Conservation (phyloP, 2,329 filamentous ascomycete genomes). For the Sarocladium kiliense region DNA sequence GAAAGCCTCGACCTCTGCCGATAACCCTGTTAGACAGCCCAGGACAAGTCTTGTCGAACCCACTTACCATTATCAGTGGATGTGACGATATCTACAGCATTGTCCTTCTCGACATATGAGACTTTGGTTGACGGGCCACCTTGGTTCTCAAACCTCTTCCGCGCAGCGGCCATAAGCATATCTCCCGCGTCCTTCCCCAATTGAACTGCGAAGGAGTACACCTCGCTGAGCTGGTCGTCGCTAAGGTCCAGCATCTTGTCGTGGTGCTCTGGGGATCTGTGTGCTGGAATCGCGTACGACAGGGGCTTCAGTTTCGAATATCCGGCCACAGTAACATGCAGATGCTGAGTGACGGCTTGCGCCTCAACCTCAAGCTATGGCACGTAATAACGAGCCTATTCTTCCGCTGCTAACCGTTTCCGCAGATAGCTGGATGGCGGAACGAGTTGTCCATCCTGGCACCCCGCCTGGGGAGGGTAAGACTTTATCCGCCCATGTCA, state of each 20-base stretch:
- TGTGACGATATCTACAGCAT: conserved; percentile 71
- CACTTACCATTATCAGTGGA: conserved; percentile 64
- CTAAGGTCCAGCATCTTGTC: conserved; percentile 19
- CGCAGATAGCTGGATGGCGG: background rate
- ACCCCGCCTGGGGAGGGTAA: background rate
- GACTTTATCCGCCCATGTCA: background rate
- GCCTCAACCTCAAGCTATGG: background rate
- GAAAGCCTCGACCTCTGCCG: conserved; percentile 64
- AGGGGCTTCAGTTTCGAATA: background rate
- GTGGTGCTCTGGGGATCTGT: conserved; percentile 8
- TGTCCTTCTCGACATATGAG: conserved; percentile 58
- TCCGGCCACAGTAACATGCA: conserved; percentile 3
- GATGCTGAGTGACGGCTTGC: conserved; percentile 2
- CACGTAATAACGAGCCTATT: background rate
- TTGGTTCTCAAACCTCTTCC: conserved; percentile 20
- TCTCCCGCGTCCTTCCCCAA: conserved; percentile 65
- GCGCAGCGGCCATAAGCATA: conserved; percentile 58
- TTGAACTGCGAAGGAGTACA: conserved; percentile 66
- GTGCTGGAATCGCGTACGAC: background rate
- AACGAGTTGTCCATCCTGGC: background rate
- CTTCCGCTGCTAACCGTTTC: conserved; percentile 5
- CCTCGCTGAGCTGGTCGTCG: conserved; percentile 51
- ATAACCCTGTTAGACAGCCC: background rate
- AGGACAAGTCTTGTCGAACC: background rate
- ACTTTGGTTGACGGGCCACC: conserved; percentile 14